phyloP scores from a whole-genome alignment of 1,284 basidiomycete genomes.

The Papiliotrema terrestris region DNA sequence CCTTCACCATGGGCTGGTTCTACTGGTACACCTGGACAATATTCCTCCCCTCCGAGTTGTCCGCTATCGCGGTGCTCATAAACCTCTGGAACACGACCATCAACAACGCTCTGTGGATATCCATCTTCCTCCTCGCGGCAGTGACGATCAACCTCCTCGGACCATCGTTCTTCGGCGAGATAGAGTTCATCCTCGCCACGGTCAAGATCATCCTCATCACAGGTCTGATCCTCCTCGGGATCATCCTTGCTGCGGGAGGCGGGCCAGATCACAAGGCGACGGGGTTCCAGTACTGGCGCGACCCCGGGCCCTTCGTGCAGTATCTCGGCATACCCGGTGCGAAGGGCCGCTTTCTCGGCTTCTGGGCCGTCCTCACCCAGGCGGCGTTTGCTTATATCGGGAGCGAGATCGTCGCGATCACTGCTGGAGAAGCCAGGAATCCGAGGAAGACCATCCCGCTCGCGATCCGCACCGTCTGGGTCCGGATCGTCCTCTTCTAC shows the following conservation, averaged over 20 bases:
- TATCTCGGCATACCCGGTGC: conserved; percentile 44
- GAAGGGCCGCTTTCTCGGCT: conserved; percentile 53
- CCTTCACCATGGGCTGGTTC: conserved; percentile 71
- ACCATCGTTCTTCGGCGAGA: conserved; percentile 57
- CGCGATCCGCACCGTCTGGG: conserved; percentile 70
- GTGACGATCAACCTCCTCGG: conserved; percentile 72
- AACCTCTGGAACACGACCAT: conserved; percentile 62
- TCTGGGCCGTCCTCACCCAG: conserved; percentile 53
- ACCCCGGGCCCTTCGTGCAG: conserved; percentile 52
- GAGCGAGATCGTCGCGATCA: conserved; percentile 49
- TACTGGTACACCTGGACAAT: conserved; percentile 64
- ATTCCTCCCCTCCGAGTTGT: conserved; percentile 71
- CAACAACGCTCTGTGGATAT: conserved; percentile 71
- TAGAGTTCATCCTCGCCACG: conserved; percentile 54
- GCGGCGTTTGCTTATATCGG: conserved; percentile 48
- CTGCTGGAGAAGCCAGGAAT: conserved; percentile 54
- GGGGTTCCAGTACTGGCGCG: conserved; percentile 51
- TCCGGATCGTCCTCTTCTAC: conserved; percentile 71
- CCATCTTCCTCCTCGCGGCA: conserved; percentile 67
- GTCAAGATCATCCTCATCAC: conserved; percentile 76
- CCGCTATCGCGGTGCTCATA: conserved; percentile 72
- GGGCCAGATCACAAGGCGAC: conserved; percentile 43
- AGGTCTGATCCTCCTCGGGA: conserved; percentile 54
- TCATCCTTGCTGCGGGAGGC: conserved; percentile 58
- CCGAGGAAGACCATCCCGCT: conserved; percentile 72